A percentile compares a stretch with the other conserved stretches of the same genome.
These are phyloP conservation scores for Xylaria sp. DNA, from an alignment of 2,329 filamentous ascomycete species.

Conservation along the genomic window DNA sequence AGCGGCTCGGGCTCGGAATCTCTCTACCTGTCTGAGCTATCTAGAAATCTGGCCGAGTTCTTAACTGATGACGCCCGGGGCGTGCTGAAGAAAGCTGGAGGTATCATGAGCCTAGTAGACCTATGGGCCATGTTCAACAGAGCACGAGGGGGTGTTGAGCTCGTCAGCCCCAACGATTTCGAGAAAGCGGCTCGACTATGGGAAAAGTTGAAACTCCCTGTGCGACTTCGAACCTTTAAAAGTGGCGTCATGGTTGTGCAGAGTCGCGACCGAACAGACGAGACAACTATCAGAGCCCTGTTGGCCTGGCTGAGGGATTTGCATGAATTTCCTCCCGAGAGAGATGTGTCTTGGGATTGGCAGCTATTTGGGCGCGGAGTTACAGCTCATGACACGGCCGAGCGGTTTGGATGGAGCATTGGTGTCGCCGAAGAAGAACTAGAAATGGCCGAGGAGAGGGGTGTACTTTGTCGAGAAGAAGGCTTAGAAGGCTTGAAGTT, in stretches of 20 bases:
- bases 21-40: slow-evolving; percentile 88
- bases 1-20: slow-evolving; percentile 73
- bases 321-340: slow-evolving; percentile 71
- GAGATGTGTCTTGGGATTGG: slow-evolving; percentile 80
- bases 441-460: slow-evolving; percentile 95
- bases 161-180: slow-evolving; percentile 92
- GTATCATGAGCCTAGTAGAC: slow-evolving; percentile 90
- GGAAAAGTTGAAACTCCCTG: slow-evolving; percentile 86
- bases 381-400: slow-evolving; percentile 88
- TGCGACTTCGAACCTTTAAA: slow-evolving; percentile 88
- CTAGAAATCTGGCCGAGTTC: slow-evolving; percentile 87
- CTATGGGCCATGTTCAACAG: slow-evolving; percentile 96
- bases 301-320: slow-evolving; percentile 81
- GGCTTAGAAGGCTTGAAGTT: slow-evolving; percentile 91
- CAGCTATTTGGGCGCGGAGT: slow-evolving; percentile 82
- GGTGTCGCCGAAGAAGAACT: slow-evolving; percentile 95
- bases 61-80: slow-evolving; percentile 85
- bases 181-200: slow-evolving; percentile 89
- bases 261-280: slow-evolving; percentile 86
- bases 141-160: slow-evolving; percentile 89
- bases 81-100: slow-evolving; percentile 81
- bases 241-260: slow-evolving; percentile 96
- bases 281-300: slow-evolving; percentile 83
- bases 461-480: slow-evolving; percentile 88
- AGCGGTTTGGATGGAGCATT: slow-evolving; percentile 95